Evolutionary conservation across 305 asterid species (phyloP), one percentile per base, ranked within the genome.

Genomic region (Fraxinus baroniana): DNA sequence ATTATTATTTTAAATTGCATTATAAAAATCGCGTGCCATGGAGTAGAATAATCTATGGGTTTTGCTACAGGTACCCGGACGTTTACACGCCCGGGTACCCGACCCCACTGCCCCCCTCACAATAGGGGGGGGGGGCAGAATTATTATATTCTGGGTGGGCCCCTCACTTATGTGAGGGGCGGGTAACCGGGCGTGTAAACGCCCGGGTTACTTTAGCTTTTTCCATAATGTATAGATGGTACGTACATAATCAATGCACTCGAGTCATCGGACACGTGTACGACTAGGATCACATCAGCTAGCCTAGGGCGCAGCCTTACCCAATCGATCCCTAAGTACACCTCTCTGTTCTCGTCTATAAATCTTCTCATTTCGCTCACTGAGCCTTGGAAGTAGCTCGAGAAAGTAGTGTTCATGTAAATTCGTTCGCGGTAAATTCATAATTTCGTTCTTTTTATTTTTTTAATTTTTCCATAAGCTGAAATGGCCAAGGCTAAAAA

Each of bases 401-500:
- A 32, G 74, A 68, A 33, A 68, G 74, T 68, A 2, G 8, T 7
- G 74, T 68, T 68, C n/a, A 68, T 28, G 20, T 12, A 24, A 28
- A 68, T 68, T 68, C 37, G 32, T 62, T 62, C 30, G 5, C 1
- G 71, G 32, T 62, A 62, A 62, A 22, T 26, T 8, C 6, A 52
- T 64, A 22, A 22, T 22, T 66, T 66, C 57, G 4, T 3, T 26
- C 20, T 46, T 36, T 36, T 36, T 33, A 4, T 33, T 37, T 13
- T 46, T 41, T 8, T 7, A 7, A 39, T 52, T 55, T 13, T 30
- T 10, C 36, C 22, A 68, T 68, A 28, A 13, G 75, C 75, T 68
- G 75, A 55, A 84, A 97, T 97, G 99, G 99, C 99, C 74, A 97
- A 97, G 85, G 92, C 99, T 64, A 92, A 91, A 74, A 97, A 93